Conservation (phyloP, 2,329 filamentous ascomycete genomes). For the Hypoxylon sp. region DNA sequence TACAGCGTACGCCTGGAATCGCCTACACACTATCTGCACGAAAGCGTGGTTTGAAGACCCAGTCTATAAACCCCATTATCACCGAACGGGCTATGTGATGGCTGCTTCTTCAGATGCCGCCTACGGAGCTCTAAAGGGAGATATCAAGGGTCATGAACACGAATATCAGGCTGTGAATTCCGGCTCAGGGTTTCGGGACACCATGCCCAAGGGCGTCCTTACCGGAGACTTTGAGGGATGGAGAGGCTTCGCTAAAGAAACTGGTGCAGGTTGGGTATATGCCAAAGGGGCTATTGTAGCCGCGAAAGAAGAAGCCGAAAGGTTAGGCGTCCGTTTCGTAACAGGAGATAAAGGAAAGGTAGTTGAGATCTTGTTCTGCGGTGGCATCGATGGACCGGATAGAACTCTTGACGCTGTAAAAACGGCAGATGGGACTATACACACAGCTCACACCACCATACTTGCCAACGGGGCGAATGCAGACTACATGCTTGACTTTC, state of each 20-base stretch:
- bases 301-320: slow-evolving; percentile 54
- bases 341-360: slow-evolving; percentile 51
- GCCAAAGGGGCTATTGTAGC: slow-evolving; percentile 58
- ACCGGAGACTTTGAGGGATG: slow-evolving; percentile 59
- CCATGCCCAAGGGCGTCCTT: slow-evolving; percentile 61
- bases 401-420: slow-evolving; percentile 53
- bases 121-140: slow-evolving; percentile 24
- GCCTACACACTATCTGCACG: slow-evolving; percentile 42
- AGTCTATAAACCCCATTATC: slow-evolving; percentile 54
- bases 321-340: slow-evolving; percentile 57
- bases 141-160: slow-evolving; percentile 32
- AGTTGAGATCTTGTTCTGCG: slow-evolving; percentile 51
- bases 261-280: slow-evolving; percentile 62
- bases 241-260: slow-evolving; percentile 57
- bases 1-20: slow-evolving; percentile 45
- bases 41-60: slow-evolving; percentile 54
- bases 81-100: slow-evolving; percentile 55
- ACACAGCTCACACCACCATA: slow-evolving; percentile 55
- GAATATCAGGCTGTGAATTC: slow-evolving; percentile 48
- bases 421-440: slow-evolving; percentile 52
- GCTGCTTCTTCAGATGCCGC: slow-evolving; percentile 22
- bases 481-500: slow-evolving; percentile 57
- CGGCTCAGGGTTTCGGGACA: slow-evolving; percentile 55
- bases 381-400: slow-evolving; percentile 27
- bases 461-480: slow-evolving; percentile 60